Evolutionary conservation across 164 flowering plant species (phyloP).

Genomic region (Malania oleifera): DNA sequence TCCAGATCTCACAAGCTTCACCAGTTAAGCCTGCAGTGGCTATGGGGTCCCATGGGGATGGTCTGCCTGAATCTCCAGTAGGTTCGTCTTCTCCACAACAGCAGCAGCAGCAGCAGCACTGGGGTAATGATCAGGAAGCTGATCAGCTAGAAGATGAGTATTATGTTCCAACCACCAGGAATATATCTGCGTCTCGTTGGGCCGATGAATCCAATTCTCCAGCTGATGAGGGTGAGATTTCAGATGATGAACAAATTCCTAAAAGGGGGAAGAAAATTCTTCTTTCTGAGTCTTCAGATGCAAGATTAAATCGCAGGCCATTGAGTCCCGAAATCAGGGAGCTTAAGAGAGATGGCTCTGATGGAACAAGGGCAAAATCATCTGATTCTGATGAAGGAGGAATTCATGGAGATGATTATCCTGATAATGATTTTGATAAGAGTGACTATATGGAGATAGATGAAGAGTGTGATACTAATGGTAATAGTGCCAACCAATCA

Average conservation of each 20-base stretch:
- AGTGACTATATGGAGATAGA: constrained; percentile 56
- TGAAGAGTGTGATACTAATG: constrained; percentile 22
- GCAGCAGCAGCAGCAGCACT: constrained; percentile 20
- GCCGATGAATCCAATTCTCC: constrained; percentile 65
- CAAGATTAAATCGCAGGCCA: constrained; percentile 24
- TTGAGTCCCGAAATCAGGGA: constrained; percentile 55
- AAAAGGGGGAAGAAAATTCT: constrained; percentile 40
- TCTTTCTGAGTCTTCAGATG: constrained; percentile 25
- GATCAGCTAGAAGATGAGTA: constrained; percentile 56
- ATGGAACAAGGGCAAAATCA: constrained; percentile 31
- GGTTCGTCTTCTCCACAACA: constrained; percentile 22
- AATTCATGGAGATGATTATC: constrained; percentile 32
- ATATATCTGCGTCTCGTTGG: constrained; percentile 91
- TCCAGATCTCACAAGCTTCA: constrained; percentile 17
- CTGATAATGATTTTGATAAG: constrained; percentile 29
- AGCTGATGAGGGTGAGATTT: constrained; percentile 59
- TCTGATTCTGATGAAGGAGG: constrained; percentile 53
- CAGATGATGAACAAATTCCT: constrained; percentile 33
- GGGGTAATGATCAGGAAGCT: constrained; percentile 29
- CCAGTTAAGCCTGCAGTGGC: constrained; percentile 18
- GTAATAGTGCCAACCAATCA: constrained; percentile 23
- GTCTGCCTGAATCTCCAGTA: constrained; percentile 22
- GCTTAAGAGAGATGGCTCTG: constrained; percentile 42
- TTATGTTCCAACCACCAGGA: constrained; percentile 38
- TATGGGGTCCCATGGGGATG: constrained; percentile 13